A percentile compares a stretch with the other conserved stretches of the same genome.
Evolutionary conservation across 768 basidiomycete species (phyloP).

Genomic region (Pulveroboletus frians): DNA sequence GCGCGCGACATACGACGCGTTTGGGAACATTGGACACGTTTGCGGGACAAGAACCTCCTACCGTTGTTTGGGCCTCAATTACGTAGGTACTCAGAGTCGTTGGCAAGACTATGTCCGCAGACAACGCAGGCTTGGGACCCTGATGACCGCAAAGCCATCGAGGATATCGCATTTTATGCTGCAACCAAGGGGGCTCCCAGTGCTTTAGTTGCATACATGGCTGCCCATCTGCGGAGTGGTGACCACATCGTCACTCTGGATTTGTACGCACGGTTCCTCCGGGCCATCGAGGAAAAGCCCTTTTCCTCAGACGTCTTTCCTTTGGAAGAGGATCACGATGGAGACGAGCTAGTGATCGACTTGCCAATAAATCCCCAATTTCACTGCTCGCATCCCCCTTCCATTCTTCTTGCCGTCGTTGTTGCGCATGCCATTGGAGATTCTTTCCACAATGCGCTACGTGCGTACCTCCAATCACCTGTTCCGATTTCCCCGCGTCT

Average conservation of each 20-base stretch:
- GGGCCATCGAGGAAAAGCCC: constrained; percentile 16
- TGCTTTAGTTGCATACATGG: constrained; percentile 49
- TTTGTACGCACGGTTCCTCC: constrained; percentile 40
- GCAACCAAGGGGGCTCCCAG: constrained; percentile 42
- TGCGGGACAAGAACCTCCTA: constrained; percentile 41
- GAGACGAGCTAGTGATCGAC: constrained; percentile 25
- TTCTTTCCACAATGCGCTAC: constrained; percentile 54
- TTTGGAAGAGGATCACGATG: constrained; percentile 15
- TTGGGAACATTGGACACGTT: constrained; percentile 36
- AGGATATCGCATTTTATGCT: constrained; percentile 47
- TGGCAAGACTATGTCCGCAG: constrained; percentile 28
- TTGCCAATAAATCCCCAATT: constrained; percentile 14
- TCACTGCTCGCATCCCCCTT: constrained; percentile 16
- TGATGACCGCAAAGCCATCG: constrained; percentile 28
- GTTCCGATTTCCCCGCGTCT: constrained; percentile 33
- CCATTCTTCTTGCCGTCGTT: constrained; percentile 50
- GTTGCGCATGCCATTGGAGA: constrained; percentile 56
- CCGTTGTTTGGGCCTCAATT: constrained; percentile 44
- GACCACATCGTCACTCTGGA: constrained; percentile 40
- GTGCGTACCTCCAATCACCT: constrained; percentile 35
- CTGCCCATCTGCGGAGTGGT: constrained; percentile 36
- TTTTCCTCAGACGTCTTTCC: constrained; percentile 11
- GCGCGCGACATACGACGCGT: constrained; percentile 30
- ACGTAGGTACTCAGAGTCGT: constrained; percentile 34
- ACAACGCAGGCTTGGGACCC: constrained; percentile 23